These are phyloP conservation scores for Epichloe typhina DNA, from an alignment of 2,329 filamentous ascomycete genomes.

Conservation along the genomic window DNA sequence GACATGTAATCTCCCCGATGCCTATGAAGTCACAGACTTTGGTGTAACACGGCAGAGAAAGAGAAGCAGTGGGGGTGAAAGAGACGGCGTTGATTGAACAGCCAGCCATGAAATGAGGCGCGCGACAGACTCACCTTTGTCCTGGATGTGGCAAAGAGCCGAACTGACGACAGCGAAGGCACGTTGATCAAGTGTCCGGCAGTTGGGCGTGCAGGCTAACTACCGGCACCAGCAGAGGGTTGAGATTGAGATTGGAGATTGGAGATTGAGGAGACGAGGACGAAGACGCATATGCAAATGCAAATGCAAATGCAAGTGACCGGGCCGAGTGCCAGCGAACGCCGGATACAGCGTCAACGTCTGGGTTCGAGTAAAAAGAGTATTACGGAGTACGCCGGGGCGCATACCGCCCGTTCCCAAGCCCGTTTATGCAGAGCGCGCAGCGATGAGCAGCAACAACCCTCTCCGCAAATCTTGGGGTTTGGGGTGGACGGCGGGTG, in stretches of 20 bases:
- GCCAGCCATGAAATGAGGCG: background rate
- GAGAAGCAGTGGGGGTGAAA: background rate
- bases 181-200: conserved; percentile 23
- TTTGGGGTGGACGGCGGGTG: background rate
- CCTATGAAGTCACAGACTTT: background rate
- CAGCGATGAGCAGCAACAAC: conserved; percentile 5
- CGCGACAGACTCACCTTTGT: conserved; percentile 13
- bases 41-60: background rate
- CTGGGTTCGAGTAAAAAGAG: background rate
- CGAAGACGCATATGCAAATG: conserved; percentile 7
- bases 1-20: background rate
- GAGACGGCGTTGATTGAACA: background rate
- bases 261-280: conserved; percentile 9
- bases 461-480: conserved; percentile 5
- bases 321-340: conserved; percentile 1
- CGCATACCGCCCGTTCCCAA: conserved; percentile 18
- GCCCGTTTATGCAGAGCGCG: conserved; percentile 6
- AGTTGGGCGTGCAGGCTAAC: conserved; percentile 30
- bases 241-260: conserved; percentile 6
- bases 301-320: background rate
- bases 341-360: conserved; percentile 1
- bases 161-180: conserved; percentile 9
- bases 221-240: conserved; percentile 17
- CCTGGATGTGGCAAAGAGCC: conserved; percentile 13
- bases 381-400: conserved; percentile 19